Percentiles rank a stretch among this genome's conserved stretches.
Conservation (phyloP, 768 basidiomycete species). For the Russula sp. region DNA sequence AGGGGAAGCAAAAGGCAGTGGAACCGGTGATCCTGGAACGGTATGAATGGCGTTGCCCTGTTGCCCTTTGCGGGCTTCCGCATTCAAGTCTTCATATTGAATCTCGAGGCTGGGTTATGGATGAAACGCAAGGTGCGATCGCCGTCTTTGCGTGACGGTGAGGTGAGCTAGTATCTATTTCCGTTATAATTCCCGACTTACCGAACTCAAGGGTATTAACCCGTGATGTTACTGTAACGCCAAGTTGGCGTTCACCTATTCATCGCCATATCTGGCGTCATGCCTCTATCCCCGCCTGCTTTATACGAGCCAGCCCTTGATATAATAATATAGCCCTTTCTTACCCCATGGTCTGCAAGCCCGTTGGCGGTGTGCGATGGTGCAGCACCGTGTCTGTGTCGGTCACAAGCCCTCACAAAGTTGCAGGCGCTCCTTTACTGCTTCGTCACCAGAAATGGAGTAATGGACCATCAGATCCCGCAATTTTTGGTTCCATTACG, state of each 20-base stretch:
- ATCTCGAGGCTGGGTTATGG: conserved; percentile 19
- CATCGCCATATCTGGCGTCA: background rate
- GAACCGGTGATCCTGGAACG: conserved; percentile 13
- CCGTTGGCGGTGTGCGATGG: background rate
- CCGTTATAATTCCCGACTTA: background rate
- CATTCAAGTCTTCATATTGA: conserved; percentile 19
- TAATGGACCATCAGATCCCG: background rate
- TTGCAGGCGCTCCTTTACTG: background rate
- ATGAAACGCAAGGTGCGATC: conserved; percentile 20
- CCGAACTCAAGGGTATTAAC: background rate
- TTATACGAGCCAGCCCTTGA: background rate
- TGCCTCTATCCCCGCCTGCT: background rate
- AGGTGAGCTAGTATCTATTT: conserved; percentile 2
- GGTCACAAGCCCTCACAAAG: background rate
- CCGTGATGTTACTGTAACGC: background rate
- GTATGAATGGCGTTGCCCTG: conserved; percentile 21
- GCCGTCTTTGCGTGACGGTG: conserved; percentile 16
- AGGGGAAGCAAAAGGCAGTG: conserved; percentile 19
- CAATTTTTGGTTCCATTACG: background rate
- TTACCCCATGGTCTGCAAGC: conserved; percentile 2
- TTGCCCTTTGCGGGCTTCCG: conserved; percentile 13
- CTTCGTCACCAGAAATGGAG: background rate
- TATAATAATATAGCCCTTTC: conserved; percentile 9
- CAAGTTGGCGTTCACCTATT: background rate
- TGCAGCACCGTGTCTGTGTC: background rate